Conservation (phyloP, 495 filamentous ascomycete species). For the Hyphodiscus hymeniophilus region DNA sequence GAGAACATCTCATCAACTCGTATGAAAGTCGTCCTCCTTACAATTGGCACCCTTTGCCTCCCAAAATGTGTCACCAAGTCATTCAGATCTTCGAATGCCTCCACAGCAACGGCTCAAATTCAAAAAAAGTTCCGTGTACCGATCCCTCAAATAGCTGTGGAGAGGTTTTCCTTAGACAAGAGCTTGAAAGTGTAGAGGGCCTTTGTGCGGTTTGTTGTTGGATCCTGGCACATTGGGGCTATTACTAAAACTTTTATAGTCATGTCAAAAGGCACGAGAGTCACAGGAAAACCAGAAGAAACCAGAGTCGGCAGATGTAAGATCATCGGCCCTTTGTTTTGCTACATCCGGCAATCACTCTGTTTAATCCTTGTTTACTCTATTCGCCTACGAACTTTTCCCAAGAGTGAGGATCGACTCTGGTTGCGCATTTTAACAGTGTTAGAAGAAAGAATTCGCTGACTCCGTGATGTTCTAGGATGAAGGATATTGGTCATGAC, state of each 20-base stretch:
- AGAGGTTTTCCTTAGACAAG: conserved; percentile 12
- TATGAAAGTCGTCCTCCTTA: neutral
- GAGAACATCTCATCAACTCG: neutral
- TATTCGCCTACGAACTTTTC: no score
- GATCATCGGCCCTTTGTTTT: no score
- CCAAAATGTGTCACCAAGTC: conserved; percentile 20
- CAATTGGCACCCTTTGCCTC: neutral
- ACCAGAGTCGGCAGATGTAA: no score
- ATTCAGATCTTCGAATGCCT: conserved; percentile 15
- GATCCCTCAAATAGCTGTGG: conserved; percentile 9
- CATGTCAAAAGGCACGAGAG: conserved; percentile 8
- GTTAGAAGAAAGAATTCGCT: no score
- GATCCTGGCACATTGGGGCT: neutral
- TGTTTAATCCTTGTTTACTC: no score
- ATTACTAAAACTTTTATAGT: conserved; percentile 1
- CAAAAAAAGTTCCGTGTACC: conserved; percentile 13
- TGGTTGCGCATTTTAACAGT: no score
- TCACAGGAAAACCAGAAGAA: neutral
- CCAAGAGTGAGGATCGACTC: no score
- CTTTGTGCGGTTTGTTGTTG: conserved; percentile 10
- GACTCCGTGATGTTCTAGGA: no score
- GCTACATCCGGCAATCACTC: no score
- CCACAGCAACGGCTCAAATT: conserved; percentile 11
- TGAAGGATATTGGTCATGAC: conserved; percentile 3
- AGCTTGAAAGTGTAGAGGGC: conserved; percentile 7